Percentiles rank a stretch among this genome's conserved stretches.
Evolutionary conservation across 805 yeast species (phyloP).

Genomic region (Metschnikowia corniflorae): DNA sequence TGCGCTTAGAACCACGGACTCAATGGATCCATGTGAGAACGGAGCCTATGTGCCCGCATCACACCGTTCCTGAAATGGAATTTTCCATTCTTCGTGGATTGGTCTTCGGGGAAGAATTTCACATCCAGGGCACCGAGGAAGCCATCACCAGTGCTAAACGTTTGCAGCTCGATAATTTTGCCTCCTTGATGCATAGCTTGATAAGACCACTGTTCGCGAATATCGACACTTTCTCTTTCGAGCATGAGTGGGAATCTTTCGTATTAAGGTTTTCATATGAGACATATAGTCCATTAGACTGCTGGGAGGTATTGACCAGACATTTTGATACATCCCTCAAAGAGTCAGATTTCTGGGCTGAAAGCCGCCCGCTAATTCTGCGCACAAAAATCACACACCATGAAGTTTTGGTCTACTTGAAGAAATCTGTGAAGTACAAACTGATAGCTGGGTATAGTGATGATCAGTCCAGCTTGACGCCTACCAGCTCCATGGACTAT

Average conservation of each 20-base stretch:
- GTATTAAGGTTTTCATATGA: background rate
- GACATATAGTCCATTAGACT: background rate
- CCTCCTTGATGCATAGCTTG: no score
- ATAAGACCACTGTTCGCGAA: no score
- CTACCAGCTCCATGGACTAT: no score
- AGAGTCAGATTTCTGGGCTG: background rate
- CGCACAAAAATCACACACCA: no score
- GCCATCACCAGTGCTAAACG: background rate
- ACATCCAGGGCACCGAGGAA: background rate
- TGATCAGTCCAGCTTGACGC: no score
- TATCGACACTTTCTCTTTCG: no score
- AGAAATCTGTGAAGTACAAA: background rate
- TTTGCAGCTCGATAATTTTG: no score
- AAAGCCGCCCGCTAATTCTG: background rate
- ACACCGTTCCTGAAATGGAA: background rate
- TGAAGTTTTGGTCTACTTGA: background rate
- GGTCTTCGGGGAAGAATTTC: background rate
- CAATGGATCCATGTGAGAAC: slow-evolving; percentile 4
- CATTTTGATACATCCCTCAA: background rate
- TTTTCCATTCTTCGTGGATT: no score
- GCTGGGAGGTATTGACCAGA: background rate
- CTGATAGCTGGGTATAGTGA: no score
- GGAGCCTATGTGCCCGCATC: background rate
- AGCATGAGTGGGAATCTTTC: background rate
- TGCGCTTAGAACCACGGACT: slow-evolving; percentile 4